A percentile compares a stretch with the other conserved stretches of the same genome.
Evolutionary conservation across 768 basidiomycete genomes (phyloP).

Genomic region (Xerocomellus amylosporus): DNA sequence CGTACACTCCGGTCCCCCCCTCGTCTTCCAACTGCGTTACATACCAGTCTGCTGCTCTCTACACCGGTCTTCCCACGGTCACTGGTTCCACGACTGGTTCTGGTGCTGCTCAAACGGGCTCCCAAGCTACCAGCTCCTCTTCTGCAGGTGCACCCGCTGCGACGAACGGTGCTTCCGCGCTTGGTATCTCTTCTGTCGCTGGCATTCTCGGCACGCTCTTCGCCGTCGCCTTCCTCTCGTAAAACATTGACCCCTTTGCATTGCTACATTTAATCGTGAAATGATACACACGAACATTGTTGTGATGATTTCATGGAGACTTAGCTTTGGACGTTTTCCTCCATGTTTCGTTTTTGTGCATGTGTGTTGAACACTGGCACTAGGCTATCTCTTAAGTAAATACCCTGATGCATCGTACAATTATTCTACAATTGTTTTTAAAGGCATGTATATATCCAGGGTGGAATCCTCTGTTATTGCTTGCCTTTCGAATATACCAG

Average conservation of each 20-base stretch:
- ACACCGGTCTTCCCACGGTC: constrained; percentile 23
- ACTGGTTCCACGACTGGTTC: neutral
- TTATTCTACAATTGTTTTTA: constrained; percentile 13
- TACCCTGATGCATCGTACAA: constrained; percentile 18
- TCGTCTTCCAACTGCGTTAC: constrained; percentile 45
- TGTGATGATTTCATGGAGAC: constrained; percentile 5
- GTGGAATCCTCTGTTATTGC: neutral
- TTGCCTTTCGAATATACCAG: too few species aligned
- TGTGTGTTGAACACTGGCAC: constrained; percentile 27
- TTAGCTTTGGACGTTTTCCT: constrained; percentile 11
- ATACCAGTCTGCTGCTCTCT: constrained; percentile 37
- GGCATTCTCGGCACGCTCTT: constrained; percentile 36
- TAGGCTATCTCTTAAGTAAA: constrained; percentile 18
- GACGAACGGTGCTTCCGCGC: constrained; percentile 21
- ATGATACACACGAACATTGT: neutral
- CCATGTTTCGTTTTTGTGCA: constrained; percentile 4
- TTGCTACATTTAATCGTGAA: constrained; percentile 1
- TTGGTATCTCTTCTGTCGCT: constrained; percentile 33
- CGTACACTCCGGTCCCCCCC: constrained; percentile 42
- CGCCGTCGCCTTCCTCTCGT: constrained; percentile 40
- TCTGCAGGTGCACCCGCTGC: constrained; percentile 13
- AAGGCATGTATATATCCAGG: neutral
- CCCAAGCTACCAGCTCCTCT: constrained; percentile 9
- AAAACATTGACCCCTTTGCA: constrained; percentile 3
- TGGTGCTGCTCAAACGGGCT: constrained; percentile 1